phyloP scores from a whole-genome alignment of 768 basidiomycete species.

The Tylopilus intermedius region DNA sequence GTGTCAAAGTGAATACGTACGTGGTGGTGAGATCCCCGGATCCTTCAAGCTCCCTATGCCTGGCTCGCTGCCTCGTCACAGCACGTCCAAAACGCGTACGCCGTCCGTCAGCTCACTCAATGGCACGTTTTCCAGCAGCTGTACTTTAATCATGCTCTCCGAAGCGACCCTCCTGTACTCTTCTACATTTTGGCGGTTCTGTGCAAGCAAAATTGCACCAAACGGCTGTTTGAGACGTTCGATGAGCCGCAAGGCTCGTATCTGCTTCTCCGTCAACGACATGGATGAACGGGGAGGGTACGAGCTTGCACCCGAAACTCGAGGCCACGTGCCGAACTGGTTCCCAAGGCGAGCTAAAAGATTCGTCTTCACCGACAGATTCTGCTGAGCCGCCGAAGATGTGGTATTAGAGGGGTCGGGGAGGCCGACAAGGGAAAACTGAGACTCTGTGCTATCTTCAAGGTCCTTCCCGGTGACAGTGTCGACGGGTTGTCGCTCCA shows the following conservation, averaged over 20 bases:
- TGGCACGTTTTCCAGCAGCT: not conserved
- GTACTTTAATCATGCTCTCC: not conserved
- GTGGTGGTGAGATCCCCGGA: no score
- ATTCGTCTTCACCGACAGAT: not conserved
- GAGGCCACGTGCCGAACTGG: not conserved
- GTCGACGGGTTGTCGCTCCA: not conserved
- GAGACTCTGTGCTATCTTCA: not conserved
- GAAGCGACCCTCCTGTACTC: not conserved
- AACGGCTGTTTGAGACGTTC: not conserved
- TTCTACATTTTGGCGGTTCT: not conserved
- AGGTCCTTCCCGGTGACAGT: not conserved
- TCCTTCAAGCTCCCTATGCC: no score
- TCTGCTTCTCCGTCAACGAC: not conserved
- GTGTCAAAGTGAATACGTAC: no score
- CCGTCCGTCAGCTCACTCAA: not conserved
- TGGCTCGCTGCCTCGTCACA: not conserved
- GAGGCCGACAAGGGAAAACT: not conserved
- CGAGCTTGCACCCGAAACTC: not conserved
- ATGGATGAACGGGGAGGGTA: not conserved
- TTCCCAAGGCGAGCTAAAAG: not conserved
- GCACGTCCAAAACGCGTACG: not conserved
- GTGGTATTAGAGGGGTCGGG: not conserved
- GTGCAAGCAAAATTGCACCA: not conserved
- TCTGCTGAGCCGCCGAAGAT: not conserved
- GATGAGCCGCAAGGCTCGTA: not conserved